These are phyloP conservation scores for Suillus brevipes DNA, from an alignment of 768 basidiomycete species.

Conservation along the genomic window DNA sequence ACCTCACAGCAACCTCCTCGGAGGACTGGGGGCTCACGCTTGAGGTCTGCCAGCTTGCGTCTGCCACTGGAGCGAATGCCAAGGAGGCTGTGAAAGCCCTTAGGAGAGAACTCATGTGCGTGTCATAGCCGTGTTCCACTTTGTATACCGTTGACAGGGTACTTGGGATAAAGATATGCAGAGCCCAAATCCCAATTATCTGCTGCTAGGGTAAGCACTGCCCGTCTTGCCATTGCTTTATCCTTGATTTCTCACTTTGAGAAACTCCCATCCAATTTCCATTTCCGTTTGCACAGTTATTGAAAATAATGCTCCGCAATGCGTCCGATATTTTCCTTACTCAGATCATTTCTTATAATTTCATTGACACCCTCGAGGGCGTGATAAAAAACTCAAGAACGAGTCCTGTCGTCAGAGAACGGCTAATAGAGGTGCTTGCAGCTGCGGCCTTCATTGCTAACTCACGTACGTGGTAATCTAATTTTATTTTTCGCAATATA, in stretches of 20 bases:
- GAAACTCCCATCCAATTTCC: background rate
- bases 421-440: conserved; percentile 77
- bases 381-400: conserved; percentile 62
- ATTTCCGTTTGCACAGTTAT: conserved; percentile 49
- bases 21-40: conserved; percentile 82
- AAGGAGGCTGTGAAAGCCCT: conserved; percentile 85
- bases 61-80: conserved; percentile 65
- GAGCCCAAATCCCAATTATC: conserved; percentile 74
- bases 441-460: conserved; percentile 64
- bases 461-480: conserved; percentile 19
- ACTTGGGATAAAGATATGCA: conserved; percentile 53
- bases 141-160: background rate
- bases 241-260: conserved; percentile 3
- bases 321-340: conserved; percentile 68
- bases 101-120: conserved; percentile 81
- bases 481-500: too few relatives aligned
- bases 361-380: conserved; percentile 81
- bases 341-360: conserved; percentile 73
- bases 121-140: background rate
- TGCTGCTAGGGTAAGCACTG: conserved; percentile 62
- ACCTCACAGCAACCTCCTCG: conserved; percentile 70
- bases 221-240: conserved; percentile 11
- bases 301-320: conserved; percentile 89
- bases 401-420: conserved; percentile 77
- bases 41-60: conserved; percentile 84